These are phyloP conservation scores for Alternaria incomplexa DNA, from an alignment of 2,329 filamentous ascomycete genomes.

Conservation along the genomic window DNA sequence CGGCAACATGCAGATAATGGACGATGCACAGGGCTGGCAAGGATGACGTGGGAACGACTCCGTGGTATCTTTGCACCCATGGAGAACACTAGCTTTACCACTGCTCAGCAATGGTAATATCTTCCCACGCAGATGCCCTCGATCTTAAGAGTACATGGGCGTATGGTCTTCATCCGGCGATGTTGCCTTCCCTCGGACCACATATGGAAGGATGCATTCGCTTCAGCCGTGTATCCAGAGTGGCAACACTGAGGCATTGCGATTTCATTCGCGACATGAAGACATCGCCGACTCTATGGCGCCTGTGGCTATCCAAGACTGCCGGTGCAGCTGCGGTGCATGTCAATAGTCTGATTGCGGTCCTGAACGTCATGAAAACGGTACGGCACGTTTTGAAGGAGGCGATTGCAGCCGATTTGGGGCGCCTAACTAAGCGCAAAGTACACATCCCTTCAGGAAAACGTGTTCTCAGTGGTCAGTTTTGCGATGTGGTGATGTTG, in stretches of 20 bases:
- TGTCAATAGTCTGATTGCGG: conserved; percentile 12
- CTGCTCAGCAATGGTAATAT: not conserved
- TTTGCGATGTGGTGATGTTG: conserved; percentile 18
- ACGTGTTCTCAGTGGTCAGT: conserved; percentile 15
- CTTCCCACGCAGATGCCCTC: not conserved
- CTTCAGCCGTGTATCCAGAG: not conserved
- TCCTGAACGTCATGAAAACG: conserved; percentile 12
- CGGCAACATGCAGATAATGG: not conserved
- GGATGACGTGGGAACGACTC: not conserved
- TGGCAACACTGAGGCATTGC: not conserved
- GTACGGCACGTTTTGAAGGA: not conserved
- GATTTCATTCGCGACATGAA: not conserved
- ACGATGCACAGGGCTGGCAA: not conserved
- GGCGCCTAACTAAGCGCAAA: not conserved
- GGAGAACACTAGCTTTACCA: not conserved
- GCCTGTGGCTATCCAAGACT: conserved; percentile 3
- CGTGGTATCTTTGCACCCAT: not conserved
- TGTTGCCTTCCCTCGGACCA: not conserved
- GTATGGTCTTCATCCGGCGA: not conserved
- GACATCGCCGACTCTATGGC: not conserved
- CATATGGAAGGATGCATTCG: not conserved
- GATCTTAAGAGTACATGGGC: not conserved
- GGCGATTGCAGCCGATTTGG: not conserved
- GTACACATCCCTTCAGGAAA: not conserved
- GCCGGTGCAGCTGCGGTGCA: conserved; percentile 10